A percentile compares a stretch with the other conserved stretches of the same genome.
phyloP scores from a whole-genome alignment of 768 basidiomycete species.

The Boletus pseudo-olivaceus region DNA sequence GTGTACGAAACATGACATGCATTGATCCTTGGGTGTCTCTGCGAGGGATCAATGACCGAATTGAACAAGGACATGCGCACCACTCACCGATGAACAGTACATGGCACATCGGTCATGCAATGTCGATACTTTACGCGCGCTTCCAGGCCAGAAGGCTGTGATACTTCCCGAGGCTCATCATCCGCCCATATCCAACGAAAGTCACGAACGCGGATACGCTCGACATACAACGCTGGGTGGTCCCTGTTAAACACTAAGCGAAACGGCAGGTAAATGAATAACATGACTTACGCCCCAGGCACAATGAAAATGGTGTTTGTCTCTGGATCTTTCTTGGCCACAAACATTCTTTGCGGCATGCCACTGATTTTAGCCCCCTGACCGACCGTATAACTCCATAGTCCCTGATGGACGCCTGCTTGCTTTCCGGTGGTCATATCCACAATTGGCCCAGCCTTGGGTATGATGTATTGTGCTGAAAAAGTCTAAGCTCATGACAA shows the following conservation, averaged over 20 bases:
- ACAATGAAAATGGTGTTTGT: slow-evolving; percentile 75
- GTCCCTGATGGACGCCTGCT: slow-evolving; percentile 63
- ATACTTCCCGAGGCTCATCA: slow-evolving; percentile 45
- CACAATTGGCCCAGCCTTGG: slow-evolving; percentile 67
- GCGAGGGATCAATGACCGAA: slow-evolving; percentile 6
- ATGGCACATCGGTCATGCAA: slow-evolving; percentile 54
- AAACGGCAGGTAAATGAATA: neutral
- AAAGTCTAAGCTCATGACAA: neutral
- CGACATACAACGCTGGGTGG: slow-evolving; percentile 53
- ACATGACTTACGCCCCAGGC: slow-evolving; percentile 54
- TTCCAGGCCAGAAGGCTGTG: slow-evolving; percentile 41
- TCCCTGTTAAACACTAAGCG: slow-evolving; percentile 38
- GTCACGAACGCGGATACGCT: slow-evolving; percentile 37
- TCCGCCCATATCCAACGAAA: slow-evolving; percentile 82
- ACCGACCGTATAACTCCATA: slow-evolving; percentile 86
- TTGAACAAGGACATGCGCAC: neutral
- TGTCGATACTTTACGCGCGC: slow-evolving; percentile 66
- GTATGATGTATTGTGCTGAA: slow-evolving; percentile 72
- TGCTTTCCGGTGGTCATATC: slow-evolving; percentile 50
- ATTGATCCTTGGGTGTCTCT: slow-evolving; percentile 25
- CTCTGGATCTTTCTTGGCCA: slow-evolving; percentile 62
- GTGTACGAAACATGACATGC: slow-evolving; percentile 50
- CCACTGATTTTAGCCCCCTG: slow-evolving; percentile 71
- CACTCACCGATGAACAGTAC: slow-evolving; percentile 49
- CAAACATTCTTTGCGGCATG: slow-evolving; percentile 60